Base-by-base conservation (phyloP, 345 rosid species). In the Bretschneidera sinensis region DNA sequence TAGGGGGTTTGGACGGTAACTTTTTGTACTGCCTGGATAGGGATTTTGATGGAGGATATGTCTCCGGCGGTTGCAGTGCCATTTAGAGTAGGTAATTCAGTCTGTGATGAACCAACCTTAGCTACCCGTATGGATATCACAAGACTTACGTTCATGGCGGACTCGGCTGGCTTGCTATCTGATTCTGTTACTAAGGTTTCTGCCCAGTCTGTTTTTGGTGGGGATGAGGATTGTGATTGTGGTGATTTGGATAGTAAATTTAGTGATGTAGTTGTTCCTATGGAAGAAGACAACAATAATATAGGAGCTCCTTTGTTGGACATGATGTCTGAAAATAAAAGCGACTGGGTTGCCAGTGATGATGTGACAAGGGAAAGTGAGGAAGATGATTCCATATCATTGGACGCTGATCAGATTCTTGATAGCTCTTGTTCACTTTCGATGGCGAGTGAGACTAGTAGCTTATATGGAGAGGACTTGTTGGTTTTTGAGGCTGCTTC, bases 1-100 rank as follows among this genome's bases (percentile, higher is more conserved):
- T 75, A 23, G 64, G 57, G 68, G 76, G 73, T 61, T 64, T 70
- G 63, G 71, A 59, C 73, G 78, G 73, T 62, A 51, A 76, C 77
- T 74, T 77, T 78, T 67, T 71, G 66, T 65, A 51, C 81, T 66
- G 61, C 59, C 66, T 15, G 54, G 78, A 65, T 57, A 77, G 66
- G 71, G 83, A 78, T 79, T 81, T 79, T 69, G 74, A 86, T n/a
- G n/a, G n/a, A n/a, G n/a, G 86, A 73, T 80, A 86, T 86, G 84
- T 71, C 69, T 73, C n/a, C 56, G 66, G 65, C 75, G 66, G 81
- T 75, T 60, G 64, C 57, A 23, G 70, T 80, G 79, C 86, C 81
- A 63, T 73, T 77, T 82, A 75, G 79, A 67, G 76, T 75, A 65
- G 83, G 85, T 69, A 77, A 78, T 66, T 73, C 77, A 57, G 62